These are phyloP conservation scores for Teunomyces tritomae DNA, from an alignment of 805 yeast species.

Conservation along the genomic window DNA sequence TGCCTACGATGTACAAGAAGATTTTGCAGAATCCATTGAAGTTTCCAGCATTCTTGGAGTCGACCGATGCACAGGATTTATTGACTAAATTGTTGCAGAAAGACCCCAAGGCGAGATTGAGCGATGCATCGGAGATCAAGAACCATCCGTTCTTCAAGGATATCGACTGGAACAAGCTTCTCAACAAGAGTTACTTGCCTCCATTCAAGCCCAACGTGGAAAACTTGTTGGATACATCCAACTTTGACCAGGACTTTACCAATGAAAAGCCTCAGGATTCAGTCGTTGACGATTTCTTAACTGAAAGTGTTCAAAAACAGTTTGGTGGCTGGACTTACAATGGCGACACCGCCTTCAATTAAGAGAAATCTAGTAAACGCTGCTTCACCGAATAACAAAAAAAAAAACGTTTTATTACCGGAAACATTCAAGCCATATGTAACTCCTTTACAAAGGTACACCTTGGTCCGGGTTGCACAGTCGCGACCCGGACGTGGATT, in stretches of 20 bases:
- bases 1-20: conserved; percentile 89
- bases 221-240: conserved; percentile 84
- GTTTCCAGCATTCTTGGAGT: conserved; percentile 82
- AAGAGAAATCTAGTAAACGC: not conserved
- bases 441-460: too few relatives aligned
- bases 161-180: conserved; percentile 83
- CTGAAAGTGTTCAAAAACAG: conserved; percentile 95
- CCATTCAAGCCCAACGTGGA: conserved; percentile 93
- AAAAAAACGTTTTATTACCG: too few relatives aligned
- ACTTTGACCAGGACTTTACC: conserved; percentile 90
- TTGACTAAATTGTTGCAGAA: conserved; percentile 72
- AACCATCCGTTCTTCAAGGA: conserved; percentile 82
- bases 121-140: conserved; percentile 83
- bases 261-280: conserved; percentile 91
- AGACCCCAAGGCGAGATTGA: conserved; percentile 77
- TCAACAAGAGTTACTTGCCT: conserved; percentile 86
- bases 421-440: too few relatives aligned
- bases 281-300: conserved; percentile 86
- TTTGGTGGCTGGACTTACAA: conserved; percentile 99
- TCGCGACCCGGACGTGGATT: too few relatives aligned
- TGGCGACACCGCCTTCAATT: conserved; percentile 45
- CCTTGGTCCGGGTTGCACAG: too few relatives aligned
- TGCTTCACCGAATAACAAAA: too few relatives aligned
- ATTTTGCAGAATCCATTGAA: conserved; percentile 84
- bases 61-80: conserved; percentile 79